Evolutionary conservation across 2,329 filamentous ascomycete genomes (phyloP).

Genomic region (Neopestalotiopsis clavispora): DNA sequence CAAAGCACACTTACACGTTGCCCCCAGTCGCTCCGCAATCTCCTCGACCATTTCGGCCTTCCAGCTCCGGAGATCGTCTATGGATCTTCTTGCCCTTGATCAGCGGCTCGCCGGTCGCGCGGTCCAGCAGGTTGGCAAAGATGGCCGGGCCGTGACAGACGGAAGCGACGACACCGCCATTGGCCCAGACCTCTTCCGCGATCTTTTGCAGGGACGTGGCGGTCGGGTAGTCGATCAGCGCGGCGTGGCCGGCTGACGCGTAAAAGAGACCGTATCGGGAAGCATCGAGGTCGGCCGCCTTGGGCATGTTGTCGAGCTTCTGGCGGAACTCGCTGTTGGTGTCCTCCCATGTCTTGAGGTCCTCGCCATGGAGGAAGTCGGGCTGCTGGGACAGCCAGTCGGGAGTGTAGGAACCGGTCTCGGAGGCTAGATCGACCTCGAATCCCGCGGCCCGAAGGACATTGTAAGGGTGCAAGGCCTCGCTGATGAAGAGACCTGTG

Average conservation of each 20-base stretch:
- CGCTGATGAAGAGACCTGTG: constrained; percentile 49
- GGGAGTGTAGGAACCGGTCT: constrained; percentile 46
- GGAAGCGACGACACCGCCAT: constrained; percentile 46
- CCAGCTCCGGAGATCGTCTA: constrained; percentile 37
- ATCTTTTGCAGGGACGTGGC: constrained; percentile 45
- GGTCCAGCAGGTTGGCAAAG: constrained; percentile 39
- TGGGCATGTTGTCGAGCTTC: constrained; percentile 48
- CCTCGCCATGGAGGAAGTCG: constrained; percentile 46
- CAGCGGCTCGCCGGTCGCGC: constrained; percentile 37
- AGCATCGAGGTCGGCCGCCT: constrained; percentile 39
- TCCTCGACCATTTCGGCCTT: constrained; percentile 39
- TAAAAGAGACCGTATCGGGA: constrained; percentile 44
- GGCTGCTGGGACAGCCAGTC: constrained; percentile 49
- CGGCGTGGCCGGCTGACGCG: constrained; percentile 48
- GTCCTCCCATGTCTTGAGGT: constrained; percentile 45
- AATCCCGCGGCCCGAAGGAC: constrained; percentile 49
- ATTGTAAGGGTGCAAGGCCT: constrained; percentile 53
- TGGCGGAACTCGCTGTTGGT: constrained; percentile 45
- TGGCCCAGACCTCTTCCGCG: constrained; percentile 43
- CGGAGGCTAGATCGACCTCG: constrained; percentile 51
- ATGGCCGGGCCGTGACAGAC: constrained; percentile 47
- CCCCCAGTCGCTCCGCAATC: background rate
- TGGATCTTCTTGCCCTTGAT: constrained; percentile 41
- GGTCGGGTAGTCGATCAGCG: constrained; percentile 50
- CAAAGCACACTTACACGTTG: background rate